Percentiles rank a stretch among this genome's conserved stretches.
phyloP scores from a whole-genome alignment of 352 stramenopile species.

The Globisporangium uncinulatum region DNA sequence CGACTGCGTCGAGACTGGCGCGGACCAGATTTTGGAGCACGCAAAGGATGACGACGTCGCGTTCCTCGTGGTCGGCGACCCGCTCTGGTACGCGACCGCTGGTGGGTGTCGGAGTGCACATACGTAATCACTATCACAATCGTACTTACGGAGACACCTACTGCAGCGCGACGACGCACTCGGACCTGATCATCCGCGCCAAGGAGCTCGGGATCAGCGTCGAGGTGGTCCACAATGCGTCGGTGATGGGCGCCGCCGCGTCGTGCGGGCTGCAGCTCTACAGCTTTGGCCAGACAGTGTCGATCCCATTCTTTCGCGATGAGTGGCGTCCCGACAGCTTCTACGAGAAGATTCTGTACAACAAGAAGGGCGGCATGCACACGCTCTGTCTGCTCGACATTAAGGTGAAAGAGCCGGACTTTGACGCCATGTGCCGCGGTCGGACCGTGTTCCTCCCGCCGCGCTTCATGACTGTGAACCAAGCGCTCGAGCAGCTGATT shows the following conservation, averaged over 20 bases:
- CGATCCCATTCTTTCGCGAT: conserved; percentile 96
- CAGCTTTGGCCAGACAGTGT: conserved; percentile 98
- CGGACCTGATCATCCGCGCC: conserved; percentile 96
- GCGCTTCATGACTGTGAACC: conserved; percentile 97
- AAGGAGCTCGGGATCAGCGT: conserved; percentile 91
- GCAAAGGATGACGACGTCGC: conserved; percentile 91
- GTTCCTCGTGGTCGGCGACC: conserved; percentile 98
- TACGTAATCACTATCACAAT: background rate
- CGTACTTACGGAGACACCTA: no score
- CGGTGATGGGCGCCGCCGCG: conserved; percentile 96
- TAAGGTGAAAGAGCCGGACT: conserved; percentile 99
- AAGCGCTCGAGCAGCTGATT: conserved; percentile 94
- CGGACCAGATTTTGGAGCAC: conserved; percentile 93
- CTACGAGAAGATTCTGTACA: conserved; percentile 98
- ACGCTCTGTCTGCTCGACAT: conserved; percentile 98
- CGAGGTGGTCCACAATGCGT: conserved; percentile 98
- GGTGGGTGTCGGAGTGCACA: background rate
- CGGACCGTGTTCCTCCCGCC: conserved; percentile 92
- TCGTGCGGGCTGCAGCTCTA: conserved; percentile 97
- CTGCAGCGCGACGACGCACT: conserved; percentile 95
- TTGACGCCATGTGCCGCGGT: conserved; percentile 94
- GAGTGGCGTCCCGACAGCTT: conserved; percentile 96
- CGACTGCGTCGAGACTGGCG: conserved; percentile 95
- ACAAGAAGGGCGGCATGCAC: conserved; percentile 95
- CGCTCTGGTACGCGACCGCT: conserved; percentile 80